phyloP scores from a whole-genome alignment of 441 rosid genomes.

The Flueggea neowawraea region DNA sequence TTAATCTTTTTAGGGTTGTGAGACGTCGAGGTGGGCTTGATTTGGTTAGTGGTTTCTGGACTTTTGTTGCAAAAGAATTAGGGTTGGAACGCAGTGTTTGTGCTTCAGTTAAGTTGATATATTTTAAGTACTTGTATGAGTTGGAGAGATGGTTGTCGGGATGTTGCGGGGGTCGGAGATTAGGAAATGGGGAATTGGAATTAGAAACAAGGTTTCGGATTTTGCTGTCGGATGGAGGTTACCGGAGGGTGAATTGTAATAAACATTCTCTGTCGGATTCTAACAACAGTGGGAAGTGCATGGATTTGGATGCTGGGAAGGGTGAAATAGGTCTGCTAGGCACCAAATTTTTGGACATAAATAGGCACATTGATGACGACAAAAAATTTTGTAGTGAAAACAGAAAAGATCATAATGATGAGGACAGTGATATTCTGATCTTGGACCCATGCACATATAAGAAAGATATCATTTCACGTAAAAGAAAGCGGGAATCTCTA shows the following conservation, averaged over 20 bases:
- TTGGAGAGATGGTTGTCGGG: slow-evolving; percentile 50
- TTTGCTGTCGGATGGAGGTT: slow-evolving; percentile 21
- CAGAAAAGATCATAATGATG: slow-evolving; percentile 12
- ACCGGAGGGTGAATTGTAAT: slow-evolving; percentile 15
- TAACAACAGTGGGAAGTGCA: slow-evolving; percentile 18
- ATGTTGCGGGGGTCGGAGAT: slow-evolving; percentile 18
- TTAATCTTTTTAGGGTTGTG: slow-evolving; percentile 41
- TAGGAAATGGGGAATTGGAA: slow-evolving; percentile 25
- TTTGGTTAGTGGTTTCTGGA: slow-evolving; percentile 50
- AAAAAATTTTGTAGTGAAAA: slow-evolving; percentile 14
- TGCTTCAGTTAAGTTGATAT: slow-evolving; percentile 41
- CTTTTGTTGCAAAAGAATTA: slow-evolving; percentile 41
- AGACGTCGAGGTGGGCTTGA: slow-evolving; percentile 46
- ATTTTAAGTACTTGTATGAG: slow-evolving; percentile 49
- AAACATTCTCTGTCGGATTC: slow-evolving; percentile 18
- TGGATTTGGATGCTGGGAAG: slow-evolving; percentile 18
- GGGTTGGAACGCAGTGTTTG: slow-evolving; percentile 36
- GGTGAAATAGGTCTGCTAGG: slow-evolving; percentile 10
- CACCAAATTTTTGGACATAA: slow-evolving; percentile 17
- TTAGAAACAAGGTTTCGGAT: slow-evolving; percentile 31
- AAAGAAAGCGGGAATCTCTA: slow-evolving; percentile 51
- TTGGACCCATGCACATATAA: slow-evolving; percentile 10
- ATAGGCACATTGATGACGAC: slow-evolving; percentile 22
- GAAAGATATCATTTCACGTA: slow-evolving; percentile 22
- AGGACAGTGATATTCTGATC: slow-evolving; percentile 13